Percentiles rank a stretch among this genome's conserved stretches.
Evolutionary conservation across 257 asterid genomes (phyloP).

Genomic region (Ocimum tenuiflorum): DNA sequence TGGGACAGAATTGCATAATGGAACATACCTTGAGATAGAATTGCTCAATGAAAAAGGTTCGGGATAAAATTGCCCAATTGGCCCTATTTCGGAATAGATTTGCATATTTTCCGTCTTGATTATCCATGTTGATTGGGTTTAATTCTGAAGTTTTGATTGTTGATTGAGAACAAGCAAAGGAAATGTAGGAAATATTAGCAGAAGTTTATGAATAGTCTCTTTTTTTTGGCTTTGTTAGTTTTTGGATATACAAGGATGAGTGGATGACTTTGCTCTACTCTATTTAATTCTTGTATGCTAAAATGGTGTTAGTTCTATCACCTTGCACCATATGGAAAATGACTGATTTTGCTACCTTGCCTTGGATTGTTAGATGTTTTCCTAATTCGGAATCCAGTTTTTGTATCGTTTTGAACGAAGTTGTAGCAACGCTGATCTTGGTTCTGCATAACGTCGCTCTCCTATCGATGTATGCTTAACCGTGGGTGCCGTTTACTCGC

Average conservation of each 20-base stretch:
- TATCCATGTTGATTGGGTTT: not conserved
- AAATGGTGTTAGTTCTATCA: not conserved
- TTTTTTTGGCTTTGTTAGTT: not conserved
- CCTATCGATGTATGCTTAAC: not conserved
- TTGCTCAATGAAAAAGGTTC: too few relatives aligned
- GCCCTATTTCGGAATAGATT: too few relatives aligned
- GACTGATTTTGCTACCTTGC: not conserved
- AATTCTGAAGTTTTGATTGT: not conserved
- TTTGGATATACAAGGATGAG: not conserved
- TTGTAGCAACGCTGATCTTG: not conserved
- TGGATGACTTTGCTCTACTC: not conserved
- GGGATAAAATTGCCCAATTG: too few relatives aligned
- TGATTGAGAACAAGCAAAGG: not conserved
- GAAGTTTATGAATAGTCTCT: not conserved
- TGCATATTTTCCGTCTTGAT: too few relatives aligned
- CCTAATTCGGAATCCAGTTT: not conserved
- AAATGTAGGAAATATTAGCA: not conserved
- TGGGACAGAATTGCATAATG: too few relatives aligned
- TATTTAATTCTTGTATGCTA: not conserved
- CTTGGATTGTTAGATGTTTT: not conserved
- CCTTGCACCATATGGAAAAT: not conserved
- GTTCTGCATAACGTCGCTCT: not conserved
- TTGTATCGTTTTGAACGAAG: not conserved
- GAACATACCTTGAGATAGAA: too few relatives aligned
- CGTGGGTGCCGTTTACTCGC: not conserved